phyloP scores from a whole-genome alignment of 495 filamentous ascomycete genomes.

The Xylaria curta region DNA sequence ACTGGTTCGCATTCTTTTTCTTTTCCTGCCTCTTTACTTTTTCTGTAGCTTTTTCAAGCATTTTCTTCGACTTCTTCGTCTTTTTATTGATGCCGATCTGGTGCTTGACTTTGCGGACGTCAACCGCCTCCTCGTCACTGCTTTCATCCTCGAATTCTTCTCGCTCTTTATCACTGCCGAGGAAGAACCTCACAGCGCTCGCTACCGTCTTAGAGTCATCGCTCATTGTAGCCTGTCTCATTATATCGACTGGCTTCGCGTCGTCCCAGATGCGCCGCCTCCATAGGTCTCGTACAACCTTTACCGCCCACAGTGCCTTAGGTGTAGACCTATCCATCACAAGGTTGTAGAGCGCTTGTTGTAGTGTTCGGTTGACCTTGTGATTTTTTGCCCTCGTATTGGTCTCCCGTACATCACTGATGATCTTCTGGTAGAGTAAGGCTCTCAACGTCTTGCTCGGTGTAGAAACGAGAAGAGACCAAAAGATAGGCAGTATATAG shows the following conservation, averaged over 20 bases:
- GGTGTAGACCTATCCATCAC: slow-evolving; percentile 82
- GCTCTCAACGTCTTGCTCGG: slow-evolving; percentile 85
- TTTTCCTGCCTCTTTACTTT: slow-evolving; percentile 79
- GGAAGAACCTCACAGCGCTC: slow-evolving; percentile 90
- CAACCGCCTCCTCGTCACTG: slow-evolving; percentile 79
- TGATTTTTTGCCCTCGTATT: slow-evolving; percentile 90
- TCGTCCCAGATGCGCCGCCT: slow-evolving; percentile 89
- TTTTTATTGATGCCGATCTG: slow-evolving; percentile 94
- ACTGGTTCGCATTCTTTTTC: slow-evolving; percentile 85
- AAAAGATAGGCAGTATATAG: slow-evolving; percentile 82
- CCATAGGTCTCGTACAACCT: slow-evolving; percentile 87
- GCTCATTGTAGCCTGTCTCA: slow-evolving; percentile 85
- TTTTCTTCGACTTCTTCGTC: slow-evolving; percentile 80
- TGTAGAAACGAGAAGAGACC: slow-evolving; percentile 87
- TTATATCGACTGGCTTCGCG: slow-evolving; percentile 85
- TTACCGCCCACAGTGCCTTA: slow-evolving; percentile 93
- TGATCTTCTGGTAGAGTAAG: slow-evolving; percentile 86
- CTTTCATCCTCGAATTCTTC: slow-evolving; percentile 90
- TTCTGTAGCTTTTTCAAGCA: slow-evolving; percentile 76
- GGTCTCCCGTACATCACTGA: slow-evolving; percentile 83
- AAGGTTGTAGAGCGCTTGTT: slow-evolving; percentile 90
- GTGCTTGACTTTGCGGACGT: slow-evolving; percentile 82
- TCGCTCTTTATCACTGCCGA: slow-evolving; percentile 83
- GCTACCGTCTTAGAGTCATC: slow-evolving; percentile 89
- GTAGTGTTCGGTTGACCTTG: slow-evolving; percentile 87